Base-by-base conservation (phyloP, 345 rosid genomes). In the Arabidopsis suecica region DNA sequence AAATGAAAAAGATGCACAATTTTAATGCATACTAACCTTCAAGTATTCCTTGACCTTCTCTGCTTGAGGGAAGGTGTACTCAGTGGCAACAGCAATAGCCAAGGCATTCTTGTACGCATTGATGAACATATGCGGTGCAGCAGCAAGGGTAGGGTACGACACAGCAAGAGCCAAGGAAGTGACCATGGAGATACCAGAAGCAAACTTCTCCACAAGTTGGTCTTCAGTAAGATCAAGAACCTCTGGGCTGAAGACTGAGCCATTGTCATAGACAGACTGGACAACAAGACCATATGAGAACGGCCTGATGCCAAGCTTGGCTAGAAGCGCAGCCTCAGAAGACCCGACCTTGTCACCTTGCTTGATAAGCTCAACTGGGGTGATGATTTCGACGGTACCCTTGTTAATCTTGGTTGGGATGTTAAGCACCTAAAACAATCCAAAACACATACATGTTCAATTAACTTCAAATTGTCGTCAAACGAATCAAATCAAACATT, bases 161-260 rank as follows among this genome's bases (percentile, higher is more conserved):
- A 83, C 9, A n/a, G 97, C 93, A 10, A 95, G 72, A 1, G 99
- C 84, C 83, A 92, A 49, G 1, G 97, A 76, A 6, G 97, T 82
- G 67, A 92, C 89, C 97, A 95, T 92, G 28, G 99, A 86, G 57
- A 95, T 84, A 82, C 97, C 91, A 42, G 68, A 5, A 12, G 97
- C 97, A 68, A 95, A 95, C 84, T 88, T 95, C 75, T 23, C 89
- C 9, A 89, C 20, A 4, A 92, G 92, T 71, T 86, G 91, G 68
- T 90, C 99, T 40, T 95, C 99, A 0, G 96, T 92, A 32, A 95
- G 85, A 41, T 90, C 80, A 23, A 95, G 96, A 58, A 95, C 99
- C 82, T 89, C 93, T 0, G 97, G 99, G 83, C 84, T 92, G 85
- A 90, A 95, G 59, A 92, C 97, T 1, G 97, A 86, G 4, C 99